Base-by-base conservation (phyloP, 257 asterid species). In the Solanum chmielewskii region DNA sequence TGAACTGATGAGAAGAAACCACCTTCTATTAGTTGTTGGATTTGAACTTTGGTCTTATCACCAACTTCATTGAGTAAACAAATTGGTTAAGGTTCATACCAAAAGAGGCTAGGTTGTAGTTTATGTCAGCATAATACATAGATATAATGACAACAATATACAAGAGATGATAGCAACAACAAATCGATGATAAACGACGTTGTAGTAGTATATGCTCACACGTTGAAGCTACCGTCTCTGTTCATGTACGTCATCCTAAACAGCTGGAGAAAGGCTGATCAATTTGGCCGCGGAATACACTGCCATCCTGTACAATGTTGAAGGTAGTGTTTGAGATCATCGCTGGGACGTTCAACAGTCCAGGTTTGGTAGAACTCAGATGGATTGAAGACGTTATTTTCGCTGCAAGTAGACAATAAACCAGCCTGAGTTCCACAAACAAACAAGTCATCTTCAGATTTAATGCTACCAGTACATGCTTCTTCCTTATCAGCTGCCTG, bases 221-320 rank as follows among this genome's bases (percentile, higher is more conserved):
- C 15, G 35, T 35, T 11, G 10, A 49, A 33, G 35, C 33, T 11
- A n/a, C 11, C 16, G 47, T 42, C 68, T 41, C 62, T 9, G 23
- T 25, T 86, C 45, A 18, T 74, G 49, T 29, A 21, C 21, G 33
- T n/a, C 11, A 47, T 35, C 59, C 85, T 88, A 92, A 68, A 20
- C 78, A 71, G 15, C 88, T 83, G 83, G 83, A 66, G 14, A 74
- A 7, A 9, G 89, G 89, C 14, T 80, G 45, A 86, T 94, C 96
- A 68, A 90, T 87, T 81, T 11, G 97, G 98, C 7, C 78, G 91
- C 0, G 86, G 86, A 16, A 92, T 69, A 25, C 71, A 5, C 89
- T 94, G 98, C 94, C 96, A 93, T 70, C 99, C 99, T 1, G 98
- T 91, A 87, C 89, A 90, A 76, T 91, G 93, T 44, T 94, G 93